Conservation (phyloP, 2,329 filamentous ascomycete genomes). For the Pseudofabraea citricarpa region DNA sequence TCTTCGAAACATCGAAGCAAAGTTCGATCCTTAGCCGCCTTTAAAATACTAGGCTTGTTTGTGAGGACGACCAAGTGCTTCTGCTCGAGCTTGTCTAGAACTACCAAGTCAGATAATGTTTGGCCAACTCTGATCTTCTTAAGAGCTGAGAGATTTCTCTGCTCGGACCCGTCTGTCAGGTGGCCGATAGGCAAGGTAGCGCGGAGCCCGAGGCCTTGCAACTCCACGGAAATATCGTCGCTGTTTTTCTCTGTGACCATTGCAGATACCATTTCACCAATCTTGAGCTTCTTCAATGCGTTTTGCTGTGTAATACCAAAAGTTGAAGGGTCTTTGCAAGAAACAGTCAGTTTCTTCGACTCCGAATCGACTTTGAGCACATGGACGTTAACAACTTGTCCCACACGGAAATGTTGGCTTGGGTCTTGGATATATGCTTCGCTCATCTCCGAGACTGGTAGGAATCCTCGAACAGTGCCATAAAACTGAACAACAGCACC, state of each 20-base stretch:
- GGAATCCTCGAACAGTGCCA: conserved; percentile 74
- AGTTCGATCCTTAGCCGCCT: conserved; percentile 66
- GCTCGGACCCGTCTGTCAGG: conserved; percentile 75
- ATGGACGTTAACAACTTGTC: conserved; percentile 88
- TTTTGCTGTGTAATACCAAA: conserved; percentile 73
- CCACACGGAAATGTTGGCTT: conserved; percentile 79
- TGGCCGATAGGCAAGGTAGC: conserved; percentile 74
- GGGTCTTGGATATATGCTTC: conserved; percentile 92
- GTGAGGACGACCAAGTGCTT: conserved; percentile 72
- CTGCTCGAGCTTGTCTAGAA: conserved; percentile 79
- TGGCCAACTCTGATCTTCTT: conserved; percentile 84
- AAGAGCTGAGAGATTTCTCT: conserved; percentile 71
- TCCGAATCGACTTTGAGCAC: conserved; percentile 76
- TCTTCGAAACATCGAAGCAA: conserved; percentile 70
- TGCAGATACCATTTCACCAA: conserved; percentile 72
- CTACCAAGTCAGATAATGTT: conserved; percentile 72
- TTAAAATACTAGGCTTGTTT: conserved; percentile 77
- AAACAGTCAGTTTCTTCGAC: conserved; percentile 71
- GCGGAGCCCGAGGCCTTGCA: conserved; percentile 69
- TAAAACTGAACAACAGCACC: conserved; percentile 95
- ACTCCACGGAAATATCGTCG: conserved; percentile 71
- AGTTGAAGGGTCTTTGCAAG: conserved; percentile 82
- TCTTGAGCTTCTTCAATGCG: conserved; percentile 66
- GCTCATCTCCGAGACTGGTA: conserved; percentile 96
- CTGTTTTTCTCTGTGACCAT: conserved; percentile 78